Evolutionary conservation across 1,139 yeast genomes (phyloP).

Genomic region (Blastobotrys buckinghamii): DNA sequence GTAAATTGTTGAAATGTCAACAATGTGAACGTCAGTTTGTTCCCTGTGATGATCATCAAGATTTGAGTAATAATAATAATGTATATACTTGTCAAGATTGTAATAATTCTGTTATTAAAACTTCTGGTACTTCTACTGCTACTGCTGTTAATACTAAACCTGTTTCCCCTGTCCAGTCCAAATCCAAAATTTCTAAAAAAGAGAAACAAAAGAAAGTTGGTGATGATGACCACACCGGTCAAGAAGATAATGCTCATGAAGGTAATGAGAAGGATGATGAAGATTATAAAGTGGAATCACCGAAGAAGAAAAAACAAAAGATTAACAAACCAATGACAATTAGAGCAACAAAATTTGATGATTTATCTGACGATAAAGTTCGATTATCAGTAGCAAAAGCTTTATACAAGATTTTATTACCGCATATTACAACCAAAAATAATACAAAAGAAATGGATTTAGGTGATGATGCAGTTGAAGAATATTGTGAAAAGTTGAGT

Average conservation of each 20-base stretch:
- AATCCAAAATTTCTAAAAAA: no score
- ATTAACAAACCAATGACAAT: background rate
- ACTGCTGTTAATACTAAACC: background rate
- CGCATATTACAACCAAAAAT: conserved; percentile 40
- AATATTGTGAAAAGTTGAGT: conserved; percentile 37
- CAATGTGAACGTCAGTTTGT: background rate
- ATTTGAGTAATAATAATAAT: background rate
- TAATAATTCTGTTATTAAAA: background rate
- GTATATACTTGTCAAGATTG: conserved; percentile 11
- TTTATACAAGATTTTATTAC: conserved; percentile 33
- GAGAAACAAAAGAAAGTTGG: no score
- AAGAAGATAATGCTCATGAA: background rate
- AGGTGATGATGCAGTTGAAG: conserved; percentile 39
- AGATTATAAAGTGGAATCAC: conserved; percentile 6
- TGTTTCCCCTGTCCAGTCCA: background rate
- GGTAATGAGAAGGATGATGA: conserved; percentile 9
- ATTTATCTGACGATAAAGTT: conserved; percentile 22
- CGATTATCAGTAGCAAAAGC: conserved; percentile 40
- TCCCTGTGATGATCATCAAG: conserved; percentile 1
- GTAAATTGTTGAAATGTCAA: background rate
- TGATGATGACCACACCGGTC: background rate
- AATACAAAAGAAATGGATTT: conserved; percentile 26
- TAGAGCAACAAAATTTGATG: conserved; percentile 11
- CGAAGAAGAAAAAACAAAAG: conserved; percentile 3
- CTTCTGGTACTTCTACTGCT: background rate